Conservation (phyloP, 2,329 filamentous ascomycete species). For the Colletotrichum spinosum region DNA sequence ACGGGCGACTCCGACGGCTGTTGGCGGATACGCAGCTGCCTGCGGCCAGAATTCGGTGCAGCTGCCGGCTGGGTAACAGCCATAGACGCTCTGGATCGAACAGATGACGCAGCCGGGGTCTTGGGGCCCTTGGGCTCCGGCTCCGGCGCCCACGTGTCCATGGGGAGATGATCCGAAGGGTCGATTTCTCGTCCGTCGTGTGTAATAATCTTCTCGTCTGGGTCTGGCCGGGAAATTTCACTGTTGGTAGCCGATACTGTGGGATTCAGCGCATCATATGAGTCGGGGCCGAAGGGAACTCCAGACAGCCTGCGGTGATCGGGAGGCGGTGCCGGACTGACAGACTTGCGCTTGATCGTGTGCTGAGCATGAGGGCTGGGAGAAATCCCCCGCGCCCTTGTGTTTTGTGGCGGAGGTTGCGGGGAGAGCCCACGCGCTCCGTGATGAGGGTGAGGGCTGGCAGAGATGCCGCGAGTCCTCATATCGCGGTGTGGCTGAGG, state of each 20-base stretch:
- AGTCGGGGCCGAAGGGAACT: conserved; percentile 80
- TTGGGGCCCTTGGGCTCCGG: conserved; percentile 64
- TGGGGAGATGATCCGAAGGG: conserved; percentile 82
- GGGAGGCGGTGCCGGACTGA: conserved; percentile 74
- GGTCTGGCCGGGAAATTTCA: conserved; percentile 50
- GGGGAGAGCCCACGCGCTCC: conserved; percentile 49
- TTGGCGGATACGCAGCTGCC: conserved; percentile 64
- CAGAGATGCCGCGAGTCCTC: conserved; percentile 56
- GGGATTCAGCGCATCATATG: conserved; percentile 80
- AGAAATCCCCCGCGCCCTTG: conserved; percentile 53
- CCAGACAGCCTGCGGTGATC: conserved; percentile 66
- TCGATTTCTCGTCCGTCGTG: conserved; percentile 82
- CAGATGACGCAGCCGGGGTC: conserved; percentile 42
- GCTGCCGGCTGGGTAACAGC: conserved; percentile 66
- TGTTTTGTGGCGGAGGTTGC: conserved; percentile 46
- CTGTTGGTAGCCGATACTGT: conserved; percentile 46
- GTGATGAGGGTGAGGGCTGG: conserved; percentile 58
- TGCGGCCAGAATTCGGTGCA: conserved; percentile 55
- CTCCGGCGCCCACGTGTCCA: conserved; percentile 82
- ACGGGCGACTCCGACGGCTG: conserved; percentile 56
- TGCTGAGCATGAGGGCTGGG: conserved; percentile 59
- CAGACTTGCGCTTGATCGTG: conserved; percentile 76
- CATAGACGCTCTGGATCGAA: conserved; percentile 54
- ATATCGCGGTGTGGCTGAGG: conserved; percentile 43
- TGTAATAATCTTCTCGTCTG: conserved; percentile 77